Evolutionary conservation across 495 filamentous ascomycete genomes (phyloP).

Genomic region (Penicillium cosmopolitanum): DNA sequence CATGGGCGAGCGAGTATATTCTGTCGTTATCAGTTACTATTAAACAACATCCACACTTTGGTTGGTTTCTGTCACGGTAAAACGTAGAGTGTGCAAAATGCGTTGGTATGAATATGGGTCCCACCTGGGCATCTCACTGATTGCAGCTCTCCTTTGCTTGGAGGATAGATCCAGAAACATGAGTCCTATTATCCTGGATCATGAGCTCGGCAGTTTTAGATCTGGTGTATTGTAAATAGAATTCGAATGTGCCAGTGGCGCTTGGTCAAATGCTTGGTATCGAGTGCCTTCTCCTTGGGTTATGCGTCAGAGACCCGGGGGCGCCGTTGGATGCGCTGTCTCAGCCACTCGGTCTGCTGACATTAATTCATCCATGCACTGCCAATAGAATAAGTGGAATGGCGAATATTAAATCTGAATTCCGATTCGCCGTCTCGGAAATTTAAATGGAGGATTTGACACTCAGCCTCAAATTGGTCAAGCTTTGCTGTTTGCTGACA

Average conservation of each 20-base stretch:
- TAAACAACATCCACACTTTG: neutral
- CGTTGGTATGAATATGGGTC: no score
- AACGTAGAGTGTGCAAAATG: no score
- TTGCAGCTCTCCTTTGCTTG: no score
- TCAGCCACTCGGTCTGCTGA: neutral
- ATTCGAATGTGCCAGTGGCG: neutral
- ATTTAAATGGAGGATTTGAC: neutral
- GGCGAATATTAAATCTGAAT: neutral
- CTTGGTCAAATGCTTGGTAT: neutral
- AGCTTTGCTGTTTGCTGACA: neutral
- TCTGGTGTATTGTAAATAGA: no score
- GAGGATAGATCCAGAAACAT: no score
- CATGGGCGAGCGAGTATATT: conserved; percentile 7
- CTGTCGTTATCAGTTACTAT: conserved; percentile 3
- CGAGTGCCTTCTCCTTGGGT: neutral
- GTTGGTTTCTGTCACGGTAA: neutral
- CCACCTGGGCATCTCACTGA: no score
- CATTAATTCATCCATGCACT: neutral
- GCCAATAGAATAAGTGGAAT: neutral
- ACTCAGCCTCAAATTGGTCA: neutral
- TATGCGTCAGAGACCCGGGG: neutral
- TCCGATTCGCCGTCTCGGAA: neutral
- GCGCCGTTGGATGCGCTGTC: neutral
- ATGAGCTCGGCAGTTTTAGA: no score
- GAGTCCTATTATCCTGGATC: no score